phyloP scores from a whole-genome alignment of 768 basidiomycete species.

The Collybia mongolica region DNA sequence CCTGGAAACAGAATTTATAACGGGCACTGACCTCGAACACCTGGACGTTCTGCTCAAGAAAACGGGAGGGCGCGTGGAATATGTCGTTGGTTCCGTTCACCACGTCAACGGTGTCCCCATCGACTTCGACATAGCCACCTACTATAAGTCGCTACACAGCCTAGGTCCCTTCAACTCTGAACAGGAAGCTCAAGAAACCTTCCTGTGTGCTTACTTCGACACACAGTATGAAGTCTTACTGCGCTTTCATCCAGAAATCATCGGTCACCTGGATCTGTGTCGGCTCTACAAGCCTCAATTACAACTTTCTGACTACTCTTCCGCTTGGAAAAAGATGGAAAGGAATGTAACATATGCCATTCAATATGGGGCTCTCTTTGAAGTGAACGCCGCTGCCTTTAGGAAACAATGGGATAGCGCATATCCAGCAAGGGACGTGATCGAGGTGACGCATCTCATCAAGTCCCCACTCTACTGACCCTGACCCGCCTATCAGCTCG shows the following conservation, averaged over 20 bases:
- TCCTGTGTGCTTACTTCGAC: slow-evolving; percentile 79
- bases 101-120: slow-evolving; percentile 88
- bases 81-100: slow-evolving; percentile 91
- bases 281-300: slow-evolving; percentile 76
- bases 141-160: slow-evolving; percentile 54
- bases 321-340: slow-evolving; percentile 62
- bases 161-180: slow-evolving; percentile 26
- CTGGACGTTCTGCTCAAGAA: slow-evolving; percentile 52
- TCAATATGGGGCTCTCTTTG: slow-evolving; percentile 87
- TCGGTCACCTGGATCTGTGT: slow-evolving; percentile 94
- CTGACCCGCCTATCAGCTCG: slow-evolving; percentile 47
- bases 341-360: slow-evolving; percentile 75
- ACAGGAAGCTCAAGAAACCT: slow-evolving; percentile 35
- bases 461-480: neutral
- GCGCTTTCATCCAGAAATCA: slow-evolving; percentile 78
- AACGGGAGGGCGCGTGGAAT: slow-evolving; percentile 63
- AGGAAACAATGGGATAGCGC: slow-evolving; percentile 86
- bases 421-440: slow-evolving; percentile 81
- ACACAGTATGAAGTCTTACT: slow-evolving; percentile 72
- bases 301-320: slow-evolving; percentile 51
- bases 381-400: slow-evolving; percentile 90
- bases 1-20: slow-evolving; percentile 91
- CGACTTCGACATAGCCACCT: slow-evolving; percentile 84
- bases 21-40: slow-evolving; percentile 56
- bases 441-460: slow-evolving; percentile 63